phyloP scores from a whole-genome alignment of 345 rosid genomes.

The Noccaea caerulescens region DNA sequence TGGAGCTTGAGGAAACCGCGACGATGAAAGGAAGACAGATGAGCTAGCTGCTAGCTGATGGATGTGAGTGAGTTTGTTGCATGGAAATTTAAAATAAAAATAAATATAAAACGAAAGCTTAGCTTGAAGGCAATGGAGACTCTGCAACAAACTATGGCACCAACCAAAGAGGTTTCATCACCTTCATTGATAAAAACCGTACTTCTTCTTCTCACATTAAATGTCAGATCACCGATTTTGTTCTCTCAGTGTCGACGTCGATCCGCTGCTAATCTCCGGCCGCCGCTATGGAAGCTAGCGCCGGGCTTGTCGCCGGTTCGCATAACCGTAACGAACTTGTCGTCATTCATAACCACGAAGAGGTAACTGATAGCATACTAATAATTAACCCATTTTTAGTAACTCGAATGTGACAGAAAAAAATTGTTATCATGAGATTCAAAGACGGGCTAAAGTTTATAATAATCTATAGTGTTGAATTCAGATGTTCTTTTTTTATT shows the following conservation, averaged over 20 bases:
- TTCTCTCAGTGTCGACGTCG: slow-evolving; percentile 2
- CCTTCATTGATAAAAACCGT: slow-evolving; percentile 45
- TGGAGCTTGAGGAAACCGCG: slow-evolving; percentile 40
- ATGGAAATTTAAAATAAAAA: neutral
- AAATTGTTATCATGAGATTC: neutral
- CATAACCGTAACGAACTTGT: slow-evolving; percentile 99
- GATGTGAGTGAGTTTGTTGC: slow-evolving; percentile 38
- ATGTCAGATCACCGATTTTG: slow-evolving; percentile 10
- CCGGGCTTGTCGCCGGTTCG: slow-evolving; percentile 97
- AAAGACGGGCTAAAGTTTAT: neutral
- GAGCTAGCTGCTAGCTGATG: slow-evolving; percentile 17
- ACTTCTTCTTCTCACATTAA: slow-evolving; percentile 15
- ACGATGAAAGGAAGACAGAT: slow-evolving; percentile 35
- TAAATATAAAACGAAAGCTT: slow-evolving; percentile 57
- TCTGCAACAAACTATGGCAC: slow-evolving; percentile 65
- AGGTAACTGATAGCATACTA: slow-evolving; percentile 49
- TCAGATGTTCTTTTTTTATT: neutral
- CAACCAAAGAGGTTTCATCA: slow-evolving; percentile 21
- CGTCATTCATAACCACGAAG: slow-evolving; percentile 96
- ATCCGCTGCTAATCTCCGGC: slow-evolving; percentile 9
- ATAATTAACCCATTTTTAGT: neutral
- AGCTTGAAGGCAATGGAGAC: slow-evolving; percentile 96
- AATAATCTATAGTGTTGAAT: neutral
- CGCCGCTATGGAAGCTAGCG: slow-evolving; percentile 88
- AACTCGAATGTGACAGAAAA: neutral